phyloP scores from a whole-genome alignment of 1,139 yeast species.

The Candida anutae region DNA sequence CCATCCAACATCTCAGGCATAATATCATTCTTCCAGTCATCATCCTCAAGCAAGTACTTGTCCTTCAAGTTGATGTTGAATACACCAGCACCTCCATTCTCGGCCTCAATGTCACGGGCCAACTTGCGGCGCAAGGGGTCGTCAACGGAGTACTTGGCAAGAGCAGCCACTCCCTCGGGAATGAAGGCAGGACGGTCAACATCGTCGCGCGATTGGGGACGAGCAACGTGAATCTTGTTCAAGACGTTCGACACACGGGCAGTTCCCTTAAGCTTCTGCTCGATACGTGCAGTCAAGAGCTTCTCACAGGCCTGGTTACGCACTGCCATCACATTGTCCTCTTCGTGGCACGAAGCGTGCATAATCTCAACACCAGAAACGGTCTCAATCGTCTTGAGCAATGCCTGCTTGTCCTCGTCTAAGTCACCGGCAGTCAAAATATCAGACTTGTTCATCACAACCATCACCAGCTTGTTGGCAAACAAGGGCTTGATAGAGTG shows the following conservation, averaged over 20 bases:
- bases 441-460: slow-evolving; percentile 92
- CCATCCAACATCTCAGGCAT: slow-evolving; percentile 98
- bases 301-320: slow-evolving; percentile 97
- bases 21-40: slow-evolving; percentile 93
- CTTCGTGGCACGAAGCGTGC: slow-evolving; percentile 89
- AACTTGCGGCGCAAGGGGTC: slow-evolving; percentile 80
- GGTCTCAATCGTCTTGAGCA: slow-evolving; percentile 54
- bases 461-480: slow-evolving; percentile 93
- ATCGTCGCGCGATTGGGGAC: slow-evolving; percentile 86
- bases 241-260: slow-evolving; percentile 83
- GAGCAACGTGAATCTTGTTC: slow-evolving; percentile 92
- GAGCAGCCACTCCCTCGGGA: slow-evolving; percentile 60
- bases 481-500: slow-evolving; percentile 95
- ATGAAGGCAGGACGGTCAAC: slow-evolving; percentile 69
- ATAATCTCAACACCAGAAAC: slow-evolving; percentile 84
- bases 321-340: slow-evolving; percentile 91
- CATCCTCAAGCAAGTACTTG: slow-evolving; percentile 84
- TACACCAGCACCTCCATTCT: slow-evolving; percentile 98
- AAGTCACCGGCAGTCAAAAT: slow-evolving; percentile 80
- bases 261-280: slow-evolving; percentile 90
- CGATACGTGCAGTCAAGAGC: slow-evolving; percentile 89
- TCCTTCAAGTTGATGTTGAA: slow-evolving; percentile 90
- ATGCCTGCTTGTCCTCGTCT: slow-evolving; percentile 64
- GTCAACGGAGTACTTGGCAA: slow-evolving; percentile 62
- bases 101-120: slow-evolving; percentile 85